Base-by-base conservation (phyloP, 2,329 filamentous ascomycete genomes). In the Cylindrodendrum hubeiense region DNA sequence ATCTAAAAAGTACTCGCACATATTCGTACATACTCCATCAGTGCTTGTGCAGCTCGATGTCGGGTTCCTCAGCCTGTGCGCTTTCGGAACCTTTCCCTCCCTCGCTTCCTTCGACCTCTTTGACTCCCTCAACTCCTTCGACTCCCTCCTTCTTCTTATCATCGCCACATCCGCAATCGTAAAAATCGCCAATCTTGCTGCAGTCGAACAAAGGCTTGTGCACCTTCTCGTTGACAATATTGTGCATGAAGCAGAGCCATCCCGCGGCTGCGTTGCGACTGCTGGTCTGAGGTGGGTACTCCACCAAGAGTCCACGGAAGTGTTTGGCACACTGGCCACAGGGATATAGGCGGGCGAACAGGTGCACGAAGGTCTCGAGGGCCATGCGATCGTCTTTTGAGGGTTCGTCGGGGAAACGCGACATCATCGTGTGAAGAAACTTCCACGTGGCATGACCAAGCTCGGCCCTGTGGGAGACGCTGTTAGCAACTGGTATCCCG, bases 111-210 rank as follows among this genome's bases (percentile, higher is more conserved):
- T 33, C 28, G 28, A 33, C 28, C 6, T 5, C 28, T 17, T 69
- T 75, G 34, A 71, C 74, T 54, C 66, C 51, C 50, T 66, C 34
- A 15, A 39, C 53, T 54, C 55, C 66, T 68, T 77, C 39, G 67
- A 51, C 60, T 17, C 43, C 58, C 58, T 71, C 75, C 51, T 72
- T 68, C 63, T 75, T 74, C 73, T 79, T 82, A 67, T 90, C 88
- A n/a, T 91, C 90, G 15, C 88, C 90, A 73, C 90, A 92, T 0
- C 90, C 90, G 74, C 90, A 92, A 75, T 92, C 90, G 78, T 92
- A 92, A 75, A 90, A 90, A 72, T 92, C 90, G 17, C 89, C 89
- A 74, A 92, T 90, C 30, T 89, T 87, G 63, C 83, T 87, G 72
- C 90, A 92, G 77, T 92, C 88, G 71, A 91, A 92, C 13, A 84